Conservation (phyloP, 768 basidiomycete species). For the Lactarius psammicola region DNA sequence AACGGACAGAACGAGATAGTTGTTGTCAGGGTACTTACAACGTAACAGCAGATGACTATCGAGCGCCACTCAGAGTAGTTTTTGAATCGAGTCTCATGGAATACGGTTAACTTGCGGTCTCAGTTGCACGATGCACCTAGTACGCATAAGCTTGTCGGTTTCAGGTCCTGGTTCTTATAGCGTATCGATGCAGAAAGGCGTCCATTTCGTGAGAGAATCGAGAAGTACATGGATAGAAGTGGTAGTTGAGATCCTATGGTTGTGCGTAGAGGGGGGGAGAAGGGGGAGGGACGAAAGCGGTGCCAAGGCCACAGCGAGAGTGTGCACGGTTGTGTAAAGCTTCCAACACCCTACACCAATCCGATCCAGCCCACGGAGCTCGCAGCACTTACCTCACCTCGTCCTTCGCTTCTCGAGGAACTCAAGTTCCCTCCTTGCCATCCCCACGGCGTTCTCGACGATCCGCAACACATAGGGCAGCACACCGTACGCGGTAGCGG, state of each 20-base stretch:
- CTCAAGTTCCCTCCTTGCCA: conserved; percentile 27
- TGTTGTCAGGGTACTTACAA: background rate
- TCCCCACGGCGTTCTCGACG: conserved; percentile 24
- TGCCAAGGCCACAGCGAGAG: background rate
- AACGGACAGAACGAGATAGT: background rate
- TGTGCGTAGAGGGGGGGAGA: too few relatives aligned
- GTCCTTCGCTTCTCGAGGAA: background rate
- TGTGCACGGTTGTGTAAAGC: too few relatives aligned
- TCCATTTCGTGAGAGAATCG: background rate
- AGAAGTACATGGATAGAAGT: background rate
- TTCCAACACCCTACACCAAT: too few relatives aligned
- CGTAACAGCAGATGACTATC: background rate
- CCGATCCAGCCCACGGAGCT: too few relatives aligned
- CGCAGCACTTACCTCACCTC: background rate
- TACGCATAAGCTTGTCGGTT: background rate
- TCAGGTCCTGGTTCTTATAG: background rate
- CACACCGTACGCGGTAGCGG: conserved; percentile 21
- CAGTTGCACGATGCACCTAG: background rate
- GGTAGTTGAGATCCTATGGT: background rate
- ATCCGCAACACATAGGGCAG: conserved; percentile 23
- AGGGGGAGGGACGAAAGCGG: background rate
- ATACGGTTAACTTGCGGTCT: background rate
- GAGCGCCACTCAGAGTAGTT: too few relatives aligned
- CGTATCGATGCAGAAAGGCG: background rate
- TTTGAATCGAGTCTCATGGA: too few relatives aligned